Base-by-base conservation (phyloP, 2,329 filamentous ascomycete species). In the Zopfia rhizophila region DNA sequence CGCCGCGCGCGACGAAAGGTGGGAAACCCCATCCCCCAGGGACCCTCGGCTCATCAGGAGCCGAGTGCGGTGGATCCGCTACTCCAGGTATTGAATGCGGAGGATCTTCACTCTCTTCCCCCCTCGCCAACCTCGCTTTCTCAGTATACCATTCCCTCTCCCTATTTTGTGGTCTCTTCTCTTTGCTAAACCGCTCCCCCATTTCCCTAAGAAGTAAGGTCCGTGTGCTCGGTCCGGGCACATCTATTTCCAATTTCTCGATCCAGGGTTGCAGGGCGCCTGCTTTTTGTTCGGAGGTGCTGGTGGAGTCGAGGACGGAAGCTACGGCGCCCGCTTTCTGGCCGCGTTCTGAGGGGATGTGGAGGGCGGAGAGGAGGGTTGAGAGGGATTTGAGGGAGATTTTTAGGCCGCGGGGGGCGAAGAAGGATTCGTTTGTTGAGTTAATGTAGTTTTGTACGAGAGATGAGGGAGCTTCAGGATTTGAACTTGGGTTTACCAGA, bases 381-480 rank as follows among this genome's bases (percentile, higher is more conserved):
- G 55, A 49, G 11, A 67, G 55, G 3, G 61, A 58, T n/a, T 49
- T 38, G 12, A 71, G 35, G 5, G 58, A 63, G 1, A 68, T 58
- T 13, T 37, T 49, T 2, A 71, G 46, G 1, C 63, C 63, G 5
- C 68, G 56, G 1, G 66, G 65, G 1, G 58, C 62, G 38, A 71
- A 71, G 53, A 69, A 70, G 1, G 51, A 49, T n/a, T 63, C 63
- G 27, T 70, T 70, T 4, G 58, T 53, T 17, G 56, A 40, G 19
- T 54, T 37, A 10, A 71, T 48, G 39, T 68, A 71, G n/a, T 60
- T 52, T 3, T 53, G 42, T 5, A 68, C 50, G 3, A 61, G 37
- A 5, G 10, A 33, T 4, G 45, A 39, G 8, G 48, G 36, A 2
- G 22, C 16, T 5, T 49, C 29, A 13, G 22, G 8, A 4, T 31